Evolutionary conservation across 2,329 filamentous ascomycete genomes (phyloP).

Genomic region (Cytospora chrysosperma): DNA sequence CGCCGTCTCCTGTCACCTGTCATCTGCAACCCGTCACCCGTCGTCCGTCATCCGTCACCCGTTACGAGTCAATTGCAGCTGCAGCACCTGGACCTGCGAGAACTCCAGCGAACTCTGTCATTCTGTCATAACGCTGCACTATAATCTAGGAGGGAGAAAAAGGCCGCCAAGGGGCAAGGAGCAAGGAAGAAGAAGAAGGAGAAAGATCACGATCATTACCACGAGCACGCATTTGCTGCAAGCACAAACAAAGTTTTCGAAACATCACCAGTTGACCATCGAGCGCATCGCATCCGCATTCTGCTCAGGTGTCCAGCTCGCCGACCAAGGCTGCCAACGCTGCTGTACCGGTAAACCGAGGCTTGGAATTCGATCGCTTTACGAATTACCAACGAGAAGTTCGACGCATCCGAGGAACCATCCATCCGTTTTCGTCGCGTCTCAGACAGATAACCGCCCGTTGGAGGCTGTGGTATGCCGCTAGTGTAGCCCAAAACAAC

Average conservation of each 20-base stretch:
- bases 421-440: conserved; percentile 1
- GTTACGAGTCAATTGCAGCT: not conserved
- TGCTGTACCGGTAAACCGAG: not conserved
- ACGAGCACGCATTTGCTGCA: conserved; percentile 13
- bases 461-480: conserved; percentile 12
- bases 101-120: conserved; percentile 1
- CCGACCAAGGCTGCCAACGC: not conserved
- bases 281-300: conserved; percentile 4
- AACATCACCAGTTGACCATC: conserved; percentile 4
- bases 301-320: not conserved
- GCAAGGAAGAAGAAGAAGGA: not conserved
- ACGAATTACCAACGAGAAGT: not conserved
- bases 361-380: too few relatives aligned
- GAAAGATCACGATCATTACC: not conserved
- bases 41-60: too few relatives aligned
- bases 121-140: conserved; percentile 13
- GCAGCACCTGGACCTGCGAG: not conserved
- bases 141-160: not conserved
- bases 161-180: conserved; percentile 1
- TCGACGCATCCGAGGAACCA: conserved; percentile 1
- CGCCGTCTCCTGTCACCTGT: not conserved
- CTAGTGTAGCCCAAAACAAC: conserved; percentile 13
- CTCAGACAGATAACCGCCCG: conserved; percentile 2
- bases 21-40: not conserved
- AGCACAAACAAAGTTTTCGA: conserved; percentile 6